Base-by-base conservation (phyloP, 1,284 basidiomycete genomes). In the Leccinum subatratum region DNA sequence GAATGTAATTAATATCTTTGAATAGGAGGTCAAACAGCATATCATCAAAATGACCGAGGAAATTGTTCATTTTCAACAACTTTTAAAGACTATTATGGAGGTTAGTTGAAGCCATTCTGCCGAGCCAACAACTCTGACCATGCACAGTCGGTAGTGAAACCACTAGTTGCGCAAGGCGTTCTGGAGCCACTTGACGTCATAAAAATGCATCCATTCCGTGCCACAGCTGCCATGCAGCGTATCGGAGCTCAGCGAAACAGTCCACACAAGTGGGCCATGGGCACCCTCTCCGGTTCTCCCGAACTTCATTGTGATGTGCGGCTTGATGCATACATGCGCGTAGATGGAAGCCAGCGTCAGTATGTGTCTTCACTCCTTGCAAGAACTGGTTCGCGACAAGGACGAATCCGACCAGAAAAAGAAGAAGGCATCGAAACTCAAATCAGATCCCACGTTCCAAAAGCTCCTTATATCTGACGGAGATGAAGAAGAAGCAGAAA, bases 331-430 rank as follows among this genome's bases (percentile, higher is more conserved):
- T 61, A 6, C 20, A 16, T 32, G 16, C 22, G 7, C 61, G 30
- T 67, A 96, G 94, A 81, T 94, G 68, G 93, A 95, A 75, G 91
- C 90, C 51, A 95, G 91, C 25, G 79, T 90, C 9, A 81, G 82
- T n/a, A 91, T 93, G 85, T 95, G 93, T 72, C 85, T 92, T 73
- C 84, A 82, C 4, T 82, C 78, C 45, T 76, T 95, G 42, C 81
- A 83, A 65, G 82, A 80, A 2, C 69, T 86, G 14, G 71, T 79
- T 28, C 66, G 68, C 16, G 78, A 81, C 71, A 69, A 77, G 71
- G 73, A 79, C 70, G 74, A 79, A 71, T 70, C 78, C n/a, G 70
- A 77, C 62, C 68, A 76, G 68, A 70, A 72, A 56, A 80, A 81
- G 72, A 79, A 82, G 71, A 78, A 80, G 70, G 73, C 78, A 68